Percentiles rank a stretch among this genome's conserved stretches.
Evolutionary conservation across 2,329 filamentous ascomycete genomes (phyloP).

Genomic region (Madurella mycetomatis): DNA sequence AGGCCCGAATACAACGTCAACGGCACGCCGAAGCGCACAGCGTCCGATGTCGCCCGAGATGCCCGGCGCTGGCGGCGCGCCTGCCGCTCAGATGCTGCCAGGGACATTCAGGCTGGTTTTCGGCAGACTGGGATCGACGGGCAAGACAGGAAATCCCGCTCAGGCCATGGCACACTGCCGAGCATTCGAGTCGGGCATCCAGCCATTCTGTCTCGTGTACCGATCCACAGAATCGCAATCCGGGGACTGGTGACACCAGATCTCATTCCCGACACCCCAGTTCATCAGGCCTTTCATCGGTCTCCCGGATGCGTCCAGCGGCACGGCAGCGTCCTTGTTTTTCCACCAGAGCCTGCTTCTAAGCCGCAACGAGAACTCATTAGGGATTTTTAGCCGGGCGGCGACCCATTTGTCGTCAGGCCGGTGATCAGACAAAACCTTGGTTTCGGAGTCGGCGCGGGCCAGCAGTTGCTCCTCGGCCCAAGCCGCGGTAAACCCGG

Average conservation of each 20-base stretch:
- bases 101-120: neutral
- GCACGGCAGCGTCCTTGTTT: conserved; percentile 14
- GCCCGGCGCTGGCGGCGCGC: conserved; percentile 1
- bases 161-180: conserved; percentile 8
- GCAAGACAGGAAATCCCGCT: conserved; percentile 5
- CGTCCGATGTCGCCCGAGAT: conserved; percentile 9
- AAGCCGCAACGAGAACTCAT: conserved; percentile 52
- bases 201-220: conserved; percentile 12
- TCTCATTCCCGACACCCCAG: conserved; percentile 29
- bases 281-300: conserved; percentile 32
- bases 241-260: conserved; percentile 34
- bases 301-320: conserved; percentile 37
- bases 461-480: conserved; percentile 48
- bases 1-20: conserved; percentile 10
- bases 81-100: conserved; percentile 1
- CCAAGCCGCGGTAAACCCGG: conserved; percentile 43
- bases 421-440: conserved; percentile 48
- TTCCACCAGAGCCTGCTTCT: conserved; percentile 40
- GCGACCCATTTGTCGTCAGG: conserved; percentile 58
- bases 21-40: neutral
- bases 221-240: conserved; percentile 23
- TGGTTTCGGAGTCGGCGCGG: conserved; percentile 30
- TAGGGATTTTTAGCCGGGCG: conserved; percentile 51
- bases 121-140: conserved; percentile 18
- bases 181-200: conserved; percentile 1